phyloP scores from a whole-genome alignment of 352 stramenopile genomes.

The Phytophthora pistaciae region DNA sequence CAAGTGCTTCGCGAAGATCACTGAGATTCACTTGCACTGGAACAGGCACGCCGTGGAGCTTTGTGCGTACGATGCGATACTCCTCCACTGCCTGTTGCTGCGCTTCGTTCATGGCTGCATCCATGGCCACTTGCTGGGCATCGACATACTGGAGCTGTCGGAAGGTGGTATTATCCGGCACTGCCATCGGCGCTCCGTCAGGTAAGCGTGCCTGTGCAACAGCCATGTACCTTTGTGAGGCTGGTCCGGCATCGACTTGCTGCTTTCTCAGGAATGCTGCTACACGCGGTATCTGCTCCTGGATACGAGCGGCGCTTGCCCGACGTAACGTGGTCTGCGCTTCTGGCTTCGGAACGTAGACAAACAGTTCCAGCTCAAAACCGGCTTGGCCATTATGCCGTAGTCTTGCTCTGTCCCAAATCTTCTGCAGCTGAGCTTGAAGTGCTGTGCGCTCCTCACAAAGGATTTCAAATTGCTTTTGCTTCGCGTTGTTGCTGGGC shows the following conservation, averaged over 20 bases:
- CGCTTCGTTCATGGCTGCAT: background rate
- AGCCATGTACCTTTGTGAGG: conserved; percentile 17
- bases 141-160: conserved; percentile 15
- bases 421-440: conserved; percentile 5
- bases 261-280: conserved; percentile 14
- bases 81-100: background rate
- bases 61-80: background rate
- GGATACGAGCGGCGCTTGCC: conserved; percentile 8
- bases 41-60: conserved; percentile 8
- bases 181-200: background rate
- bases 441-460: background rate
- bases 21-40: conserved; percentile 8
- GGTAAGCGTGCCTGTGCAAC: conserved; percentile 18
- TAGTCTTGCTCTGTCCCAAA: conserved; percentile 17
- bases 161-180: conserved; percentile 15
- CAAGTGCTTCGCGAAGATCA: conserved; percentile 2
- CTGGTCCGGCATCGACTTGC: background rate
- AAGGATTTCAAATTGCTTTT: conserved; percentile 14
- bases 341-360: conserved; percentile 19
- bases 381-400: conserved; percentile 15
- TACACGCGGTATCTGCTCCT: conserved; percentile 21
- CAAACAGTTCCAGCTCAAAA: conserved; percentile 17
- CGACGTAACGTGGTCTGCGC: background rate
- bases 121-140: background rate
- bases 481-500: conserved; percentile 8